Evolutionary conservation across 805 yeast species (phyloP).

Genomic region (Dipodascus geniculatus): DNA sequence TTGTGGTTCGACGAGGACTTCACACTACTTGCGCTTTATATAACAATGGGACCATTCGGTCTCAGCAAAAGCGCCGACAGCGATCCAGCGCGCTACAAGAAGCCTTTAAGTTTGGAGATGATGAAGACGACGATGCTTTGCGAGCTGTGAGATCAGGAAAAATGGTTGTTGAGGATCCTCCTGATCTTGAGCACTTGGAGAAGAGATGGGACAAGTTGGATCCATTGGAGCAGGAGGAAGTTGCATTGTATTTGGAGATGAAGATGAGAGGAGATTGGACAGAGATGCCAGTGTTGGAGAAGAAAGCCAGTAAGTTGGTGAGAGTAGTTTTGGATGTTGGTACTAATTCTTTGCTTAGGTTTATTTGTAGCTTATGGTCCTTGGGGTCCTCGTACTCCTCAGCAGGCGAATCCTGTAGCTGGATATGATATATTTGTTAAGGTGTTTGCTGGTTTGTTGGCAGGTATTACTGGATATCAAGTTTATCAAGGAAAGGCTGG

Average conservation of each 20-base stretch:
- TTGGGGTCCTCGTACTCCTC: constrained; percentile 25
- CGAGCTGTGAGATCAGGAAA: constrained; percentile 1
- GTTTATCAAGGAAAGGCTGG: constrained; percentile 1
- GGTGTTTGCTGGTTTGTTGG: constrained; percentile 11
- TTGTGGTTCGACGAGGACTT: background rate
- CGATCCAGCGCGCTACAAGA: background rate
- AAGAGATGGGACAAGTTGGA: constrained; percentile 26
- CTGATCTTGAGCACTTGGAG: constrained; percentile 19
- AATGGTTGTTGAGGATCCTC: constrained; percentile 20
- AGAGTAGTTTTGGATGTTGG: background rate
- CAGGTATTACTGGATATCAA: constrained; percentile 20
- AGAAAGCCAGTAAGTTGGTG: constrained; percentile 21
- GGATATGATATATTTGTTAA: constrained; percentile 17
- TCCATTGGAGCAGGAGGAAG: constrained; percentile 26
- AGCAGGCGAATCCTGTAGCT: constrained; percentile 12
- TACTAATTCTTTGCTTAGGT: constrained; percentile 5
- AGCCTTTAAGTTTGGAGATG: constrained; percentile 13
- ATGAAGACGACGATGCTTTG: constrained; percentile 9
- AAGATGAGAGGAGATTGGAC: constrained; percentile 26
- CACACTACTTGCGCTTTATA: background rate
- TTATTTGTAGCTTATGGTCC: constrained; percentile 25
- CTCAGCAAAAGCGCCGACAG: background rate
- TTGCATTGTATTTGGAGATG: constrained; percentile 26
- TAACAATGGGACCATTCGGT: background rate
- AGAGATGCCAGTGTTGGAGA: constrained; percentile 21